Evolutionary conservation across 176 grass and related monocot genomes (phyloP).

Genomic region (Aegilops umbellulata): DNA sequence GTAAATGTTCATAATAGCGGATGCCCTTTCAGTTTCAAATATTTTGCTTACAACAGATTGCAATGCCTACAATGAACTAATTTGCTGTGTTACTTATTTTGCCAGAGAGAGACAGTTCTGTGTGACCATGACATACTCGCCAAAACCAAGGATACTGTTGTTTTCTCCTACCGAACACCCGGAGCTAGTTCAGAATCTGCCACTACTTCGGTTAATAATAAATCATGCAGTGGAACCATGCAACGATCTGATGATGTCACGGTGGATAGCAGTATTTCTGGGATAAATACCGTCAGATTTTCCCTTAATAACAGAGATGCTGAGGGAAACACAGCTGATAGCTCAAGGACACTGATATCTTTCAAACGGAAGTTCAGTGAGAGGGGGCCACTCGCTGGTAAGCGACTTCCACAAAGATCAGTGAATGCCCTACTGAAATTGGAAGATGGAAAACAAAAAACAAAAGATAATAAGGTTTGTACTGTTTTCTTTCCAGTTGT

Average conservation of each 20-base stretch:
- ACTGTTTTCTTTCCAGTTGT: conserved; percentile 21
- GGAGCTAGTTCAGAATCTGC: conserved; percentile 96
- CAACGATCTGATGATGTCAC: conserved; percentile 96
- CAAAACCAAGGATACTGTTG: conserved; percentile 65
- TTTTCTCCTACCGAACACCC: conserved; percentile 63
- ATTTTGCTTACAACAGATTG: neutral
- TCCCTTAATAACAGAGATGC: conserved; percentile 66
- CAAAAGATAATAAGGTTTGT: conserved; percentile 62
- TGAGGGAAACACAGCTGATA: conserved; percentile 76
- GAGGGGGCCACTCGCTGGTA: conserved; percentile 69
- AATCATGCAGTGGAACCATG: conserved; percentile 73
- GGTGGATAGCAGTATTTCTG: conserved; percentile 89
- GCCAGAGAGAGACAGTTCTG: conserved; percentile 72
- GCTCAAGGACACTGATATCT: conserved; percentile 70
- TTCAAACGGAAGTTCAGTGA: conserved; percentile 80
- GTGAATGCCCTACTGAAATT: conserved; percentile 39
- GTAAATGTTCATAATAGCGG: neutral
- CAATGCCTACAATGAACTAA: conserved; percentile 7
- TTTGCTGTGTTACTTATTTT: conserved; percentile 26
- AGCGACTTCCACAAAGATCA: conserved; percentile 64
- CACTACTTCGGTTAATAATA: conserved; percentile 96
- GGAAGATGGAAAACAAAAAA: conserved; percentile 69
- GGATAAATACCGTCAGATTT: conserved; percentile 61
- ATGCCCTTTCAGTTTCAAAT: neutral
- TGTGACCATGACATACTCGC: conserved; percentile 94